Evolutionary conservation across 169 alveolate genomes (phyloP).

Genomic region (Haemoproteus tartakovskyi): DNA sequence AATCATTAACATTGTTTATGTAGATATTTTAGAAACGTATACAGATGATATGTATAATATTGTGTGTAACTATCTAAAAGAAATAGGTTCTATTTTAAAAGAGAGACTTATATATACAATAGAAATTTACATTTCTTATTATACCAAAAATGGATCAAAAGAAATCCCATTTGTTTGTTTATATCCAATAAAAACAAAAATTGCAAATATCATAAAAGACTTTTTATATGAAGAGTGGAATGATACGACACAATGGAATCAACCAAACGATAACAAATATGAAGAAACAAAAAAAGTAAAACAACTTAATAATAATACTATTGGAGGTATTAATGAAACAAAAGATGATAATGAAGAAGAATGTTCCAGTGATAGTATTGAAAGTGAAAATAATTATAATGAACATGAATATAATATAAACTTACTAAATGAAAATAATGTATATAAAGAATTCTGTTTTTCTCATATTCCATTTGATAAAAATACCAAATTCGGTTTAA

Average conservation of each 20-base stretch:
- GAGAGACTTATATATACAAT: conserved; percentile 36
- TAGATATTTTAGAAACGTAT: conserved; percentile 53
- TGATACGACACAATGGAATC: background rate
- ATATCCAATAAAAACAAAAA: conserved; percentile 43
- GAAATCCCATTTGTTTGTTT: conserved; percentile 49
- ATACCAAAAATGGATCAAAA: conserved; percentile 20
- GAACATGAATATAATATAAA: conserved; percentile 35
- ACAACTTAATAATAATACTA: background rate
- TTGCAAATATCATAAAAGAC: conserved; percentile 23
- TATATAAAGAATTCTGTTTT: conserved; percentile 34
- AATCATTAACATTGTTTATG: conserved; percentile 41
- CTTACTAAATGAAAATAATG: conserved; percentile 36
- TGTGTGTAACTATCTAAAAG: conserved; percentile 42
- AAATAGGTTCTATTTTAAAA: conserved; percentile 12
- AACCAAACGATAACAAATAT: background rate
- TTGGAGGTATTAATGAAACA: background rate
- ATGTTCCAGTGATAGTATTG: conserved; percentile 37
- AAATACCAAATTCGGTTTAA: conserved; percentile 5
- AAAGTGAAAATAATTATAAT: conserved; percentile 8
- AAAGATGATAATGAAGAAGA: background rate
- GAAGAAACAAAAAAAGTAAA: background rate
- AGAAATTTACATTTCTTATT: conserved; percentile 57
- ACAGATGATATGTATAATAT: conserved; percentile 19
- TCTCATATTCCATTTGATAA: conserved; percentile 6
- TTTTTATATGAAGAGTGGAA: conserved; percentile 36